Evolutionary conservation across 192 early-diverging fungal genomes (phyloP).

Genomic region (Podila epigama): DNA sequence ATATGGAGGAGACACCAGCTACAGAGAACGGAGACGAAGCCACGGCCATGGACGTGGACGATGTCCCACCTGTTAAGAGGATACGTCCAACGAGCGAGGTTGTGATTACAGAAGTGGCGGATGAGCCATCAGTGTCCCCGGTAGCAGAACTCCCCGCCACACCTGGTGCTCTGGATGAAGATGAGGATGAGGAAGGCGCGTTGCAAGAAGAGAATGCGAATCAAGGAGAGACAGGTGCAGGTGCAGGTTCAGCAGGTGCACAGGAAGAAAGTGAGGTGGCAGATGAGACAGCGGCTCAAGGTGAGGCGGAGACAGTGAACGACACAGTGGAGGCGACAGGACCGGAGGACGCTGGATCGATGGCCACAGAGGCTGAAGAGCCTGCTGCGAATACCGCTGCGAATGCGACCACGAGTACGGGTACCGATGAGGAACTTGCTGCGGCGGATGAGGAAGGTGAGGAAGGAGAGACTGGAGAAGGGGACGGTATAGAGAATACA

Average conservation of each 20-base stretch:
- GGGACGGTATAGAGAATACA: neutral
- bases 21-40: constrained; percentile 8
- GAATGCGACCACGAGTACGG: neutral
- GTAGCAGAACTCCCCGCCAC: constrained; percentile 5
- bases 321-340: neutral
- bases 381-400: neutral
- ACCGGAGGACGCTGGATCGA: neutral
- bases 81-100: constrained; percentile 33
- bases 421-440: neutral
- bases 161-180: constrained; percentile 15
- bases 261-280: constrained; percentile 33
- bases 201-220: neutral
- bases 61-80: constrained; percentile 35
- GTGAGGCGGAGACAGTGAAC: neutral
- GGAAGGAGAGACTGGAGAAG: constrained; percentile 3
- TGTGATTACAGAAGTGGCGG: constrained; percentile 25
- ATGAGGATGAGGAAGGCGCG: constrained; percentile 4
- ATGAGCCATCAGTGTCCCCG: constrained; percentile 8
- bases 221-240: neutral
- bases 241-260: neutral
- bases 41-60: constrained; percentile 42
- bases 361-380: neutral
- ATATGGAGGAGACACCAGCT: constrained; percentile 15
- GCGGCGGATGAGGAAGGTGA: constrained; percentile 1
- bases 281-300: constrained; percentile 7